Base-by-base conservation (phyloP, 208 protist genomes). In the Naegleria lovaniensis region DNA sequence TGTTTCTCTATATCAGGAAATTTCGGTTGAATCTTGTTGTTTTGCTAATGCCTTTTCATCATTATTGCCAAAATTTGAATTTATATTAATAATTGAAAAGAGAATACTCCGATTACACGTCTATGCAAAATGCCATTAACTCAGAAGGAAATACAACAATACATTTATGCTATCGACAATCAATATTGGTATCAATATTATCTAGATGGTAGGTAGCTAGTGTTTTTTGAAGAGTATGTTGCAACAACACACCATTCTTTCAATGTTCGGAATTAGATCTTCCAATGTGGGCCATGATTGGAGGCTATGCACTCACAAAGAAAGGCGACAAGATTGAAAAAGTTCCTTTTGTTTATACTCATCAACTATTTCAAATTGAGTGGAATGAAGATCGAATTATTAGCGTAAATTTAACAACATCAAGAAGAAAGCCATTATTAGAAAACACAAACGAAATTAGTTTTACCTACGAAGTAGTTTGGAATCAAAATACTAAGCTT, bases 391-490 rank as follows among this genome's bases (percentile, higher is more conserved):
- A 95, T 58, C 52, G 91, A 79, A 93, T 97, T 91, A 94, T 97
- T 22, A 93, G 94, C 43, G 94, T 95, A 4, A 97, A 97, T 36
- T 91, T 98, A 40, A 97, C 94, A 16, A 89, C 92, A 16, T 91
- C 93, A 43, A 93, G 92, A 41, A 92, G 91, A 11, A 90, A 93
- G 36, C 91, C 90, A 36, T 29, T 97, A 0, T 0, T 67, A 16
- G 86, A 88, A 13, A 85, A 90, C 7, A 29, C 51, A n/a, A 22
- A 58, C 29, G 79, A 85, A 58, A 39, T 98, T 87, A 83, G 79
- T 33, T 98, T 98, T 85, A 97, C 96, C 1, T 99, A 98, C 91
- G 94, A 93, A 5, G 95, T 96, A 15, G 39, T 91, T 41, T 98
- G 97, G 92, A 13, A 92, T 15, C 29, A 58, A n/a, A 96, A 96